Base-by-base conservation (phyloP, 2,329 filamentous ascomycete genomes). In the Aspergillus awamori region DNA sequence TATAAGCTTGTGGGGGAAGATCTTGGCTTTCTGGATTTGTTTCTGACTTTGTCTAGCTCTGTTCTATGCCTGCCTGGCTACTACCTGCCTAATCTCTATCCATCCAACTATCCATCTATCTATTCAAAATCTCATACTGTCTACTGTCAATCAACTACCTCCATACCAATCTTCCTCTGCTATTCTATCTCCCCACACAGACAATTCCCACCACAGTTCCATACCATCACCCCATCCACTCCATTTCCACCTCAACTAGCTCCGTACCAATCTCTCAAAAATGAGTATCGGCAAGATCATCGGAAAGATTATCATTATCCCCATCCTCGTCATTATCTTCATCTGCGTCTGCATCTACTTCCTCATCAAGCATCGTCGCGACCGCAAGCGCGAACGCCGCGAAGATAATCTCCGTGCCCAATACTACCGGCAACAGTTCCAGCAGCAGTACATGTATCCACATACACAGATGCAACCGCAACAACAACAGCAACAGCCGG, bases 251-350 rank as follows among this genome's bases (percentile, higher is more conserved):
- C 24, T 7, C 11, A 13, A 28, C n/a, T 15, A n/a, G 17, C 30
- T 17, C 28, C 26, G 24, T 8, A 10, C 47, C 24, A 3, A 36
- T 3, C 11, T 4, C 2, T 0, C 15, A 7, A 47, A 38, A 22
- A 53, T 57, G 39, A 28, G 33, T 5, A 36, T 55, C 20, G 39
- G n/a, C 26, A 57, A 57, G 20, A 30, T 56, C 26, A 56, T 56
- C 41, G 53, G 39, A 7, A 56, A 56, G n/a, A 45, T 56, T 24
- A 56, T 56, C 41, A 56, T 56, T 38, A 47, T 56, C n/a, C 53
- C 53, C 10, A 56, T 56, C 17, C 41, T 56, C n/a, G 13, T 56
- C 24, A 45, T 43, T 28, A 22, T 56, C 41, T 47, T 47, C 53
- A 30, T 56, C 39, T 17, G 53, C 28, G 28, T 30, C 39, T 8